Evolutionary conservation across 2,329 filamentous ascomycete genomes (phyloP).

Genomic region (Pseudogymnoascus sp.): DNA sequence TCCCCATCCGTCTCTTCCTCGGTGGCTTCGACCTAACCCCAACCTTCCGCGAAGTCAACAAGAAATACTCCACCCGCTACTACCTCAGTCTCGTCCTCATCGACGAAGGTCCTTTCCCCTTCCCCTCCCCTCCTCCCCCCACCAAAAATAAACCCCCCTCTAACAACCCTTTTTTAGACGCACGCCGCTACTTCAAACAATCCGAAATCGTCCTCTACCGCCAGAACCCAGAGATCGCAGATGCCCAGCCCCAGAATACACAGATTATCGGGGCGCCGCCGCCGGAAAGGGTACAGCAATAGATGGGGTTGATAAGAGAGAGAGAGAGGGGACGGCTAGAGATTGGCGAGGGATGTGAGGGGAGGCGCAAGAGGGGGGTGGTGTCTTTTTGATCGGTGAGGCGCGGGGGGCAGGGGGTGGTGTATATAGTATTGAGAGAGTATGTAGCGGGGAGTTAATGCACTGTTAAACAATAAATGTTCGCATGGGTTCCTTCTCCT

Average conservation of each 20-base stretch:
- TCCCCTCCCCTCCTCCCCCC: background rate
- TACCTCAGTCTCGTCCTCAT: slow-evolving; percentile 94
- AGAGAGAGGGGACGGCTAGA: background rate
- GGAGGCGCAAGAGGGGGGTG: background rate
- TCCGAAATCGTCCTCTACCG: slow-evolving; percentile 96
- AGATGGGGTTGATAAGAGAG: background rate
- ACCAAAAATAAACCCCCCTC: slow-evolving; percentile 10
- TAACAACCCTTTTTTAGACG: slow-evolving; percentile 57
- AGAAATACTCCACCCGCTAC: slow-evolving; percentile 98
- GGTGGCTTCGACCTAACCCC: slow-evolving; percentile 96
- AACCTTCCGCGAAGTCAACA: slow-evolving; percentile 98
- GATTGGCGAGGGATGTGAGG: background rate
- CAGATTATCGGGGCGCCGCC: slow-evolving; percentile 27
- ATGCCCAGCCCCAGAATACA: slow-evolving; percentile 24
- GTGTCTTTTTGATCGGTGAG: background rate
- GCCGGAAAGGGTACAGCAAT: slow-evolving; percentile 20
- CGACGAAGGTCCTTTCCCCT: slow-evolving; percentile 61
- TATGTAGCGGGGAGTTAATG: slow-evolving; percentile 4
- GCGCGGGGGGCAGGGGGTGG: background rate
- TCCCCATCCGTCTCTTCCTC: slow-evolving; percentile 92
- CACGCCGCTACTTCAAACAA: slow-evolving; percentile 96
- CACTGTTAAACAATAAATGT: background rate
- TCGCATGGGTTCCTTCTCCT: background rate
- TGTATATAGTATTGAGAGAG: background rate
- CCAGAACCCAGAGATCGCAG: slow-evolving; percentile 55